phyloP scores from a whole-genome alignment of 495 filamentous ascomycete genomes.

The Trypethelium eluteriae region DNA sequence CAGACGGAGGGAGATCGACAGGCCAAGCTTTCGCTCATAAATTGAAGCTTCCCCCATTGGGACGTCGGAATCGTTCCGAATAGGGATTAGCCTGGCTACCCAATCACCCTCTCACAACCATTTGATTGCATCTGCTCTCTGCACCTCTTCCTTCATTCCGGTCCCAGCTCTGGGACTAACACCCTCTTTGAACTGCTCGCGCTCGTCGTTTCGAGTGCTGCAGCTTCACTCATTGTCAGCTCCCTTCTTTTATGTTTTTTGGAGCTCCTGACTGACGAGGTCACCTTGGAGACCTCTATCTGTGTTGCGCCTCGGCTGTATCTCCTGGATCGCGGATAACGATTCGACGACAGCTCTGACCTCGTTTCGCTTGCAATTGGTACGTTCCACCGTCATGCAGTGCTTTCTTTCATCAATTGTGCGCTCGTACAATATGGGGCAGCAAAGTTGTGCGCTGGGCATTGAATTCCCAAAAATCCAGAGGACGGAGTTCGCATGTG shows the following conservation, averaged over 20 bases:
- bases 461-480: not conserved
- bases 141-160: not conserved
- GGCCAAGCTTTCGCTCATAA: not conserved
- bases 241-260: not conserved
- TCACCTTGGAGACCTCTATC: not conserved
- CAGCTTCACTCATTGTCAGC: not conserved
- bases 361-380: not conserved
- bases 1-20: not conserved
- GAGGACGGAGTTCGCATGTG: not conserved
- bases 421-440: not conserved
- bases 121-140: slow-evolving; percentile 6
- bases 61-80: not conserved
- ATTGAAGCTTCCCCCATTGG: not conserved
- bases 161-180: not conserved
- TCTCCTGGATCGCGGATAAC: slow-evolving; percentile 2
- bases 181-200: not conserved
- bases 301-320: not conserved
- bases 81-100: not conserved
- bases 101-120: not conserved
- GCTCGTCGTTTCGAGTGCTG: not conserved
- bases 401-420: not conserved
- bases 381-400: not conserved
- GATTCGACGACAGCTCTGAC: not conserved
- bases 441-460: not conserved
- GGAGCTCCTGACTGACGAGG: not conserved